Conservation (phyloP, 495 filamentous ascomycete genomes). For the Tuber brumale region DNA sequence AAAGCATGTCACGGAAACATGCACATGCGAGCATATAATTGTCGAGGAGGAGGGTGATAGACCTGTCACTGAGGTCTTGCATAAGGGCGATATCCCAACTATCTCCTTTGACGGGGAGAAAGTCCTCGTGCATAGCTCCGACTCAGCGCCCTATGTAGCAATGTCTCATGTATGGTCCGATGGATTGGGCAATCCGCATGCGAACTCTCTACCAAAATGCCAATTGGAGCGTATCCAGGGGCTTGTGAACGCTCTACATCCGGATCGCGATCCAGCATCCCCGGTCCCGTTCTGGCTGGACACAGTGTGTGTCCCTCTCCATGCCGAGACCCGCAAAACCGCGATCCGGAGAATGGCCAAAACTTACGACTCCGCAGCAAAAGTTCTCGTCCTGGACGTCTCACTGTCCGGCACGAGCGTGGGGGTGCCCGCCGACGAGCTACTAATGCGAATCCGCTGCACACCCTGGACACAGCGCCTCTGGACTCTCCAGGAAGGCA, state of each 20-base stretch:
- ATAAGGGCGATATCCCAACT: background rate
- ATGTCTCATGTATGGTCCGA: constrained; percentile 27
- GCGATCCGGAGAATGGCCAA: constrained; percentile 14
- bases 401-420: background rate
- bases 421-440: constrained; percentile 1
- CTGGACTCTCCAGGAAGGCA: constrained; percentile 25
- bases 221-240: background rate
- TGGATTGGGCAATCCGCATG: constrained; percentile 13
- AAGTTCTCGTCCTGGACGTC: constrained; percentile 11
- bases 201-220: constrained; percentile 12
- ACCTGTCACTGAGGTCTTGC: constrained; percentile 3
- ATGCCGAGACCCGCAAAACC: constrained; percentile 1
- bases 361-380: constrained; percentile 6
- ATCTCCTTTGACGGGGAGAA: constrained; percentile 5
- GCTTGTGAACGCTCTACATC: background rate
- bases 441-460: constrained; percentile 19
- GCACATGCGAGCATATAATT: constrained; percentile 7
- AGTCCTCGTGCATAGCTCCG: background rate
- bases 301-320: constrained; percentile 11
- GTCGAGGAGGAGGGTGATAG: constrained; percentile 1
- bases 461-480: constrained; percentile 17
- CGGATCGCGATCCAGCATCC: background rate
- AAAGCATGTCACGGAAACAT: constrained; percentile 5
- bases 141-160: constrained; percentile 14
- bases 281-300: constrained; percentile 11